A percentile compares a stretch with the other conserved stretches of the same genome.
phyloP scores from a whole-genome alignment of 768 basidiomycete species.

The Cystobasidium onofrii region DNA sequence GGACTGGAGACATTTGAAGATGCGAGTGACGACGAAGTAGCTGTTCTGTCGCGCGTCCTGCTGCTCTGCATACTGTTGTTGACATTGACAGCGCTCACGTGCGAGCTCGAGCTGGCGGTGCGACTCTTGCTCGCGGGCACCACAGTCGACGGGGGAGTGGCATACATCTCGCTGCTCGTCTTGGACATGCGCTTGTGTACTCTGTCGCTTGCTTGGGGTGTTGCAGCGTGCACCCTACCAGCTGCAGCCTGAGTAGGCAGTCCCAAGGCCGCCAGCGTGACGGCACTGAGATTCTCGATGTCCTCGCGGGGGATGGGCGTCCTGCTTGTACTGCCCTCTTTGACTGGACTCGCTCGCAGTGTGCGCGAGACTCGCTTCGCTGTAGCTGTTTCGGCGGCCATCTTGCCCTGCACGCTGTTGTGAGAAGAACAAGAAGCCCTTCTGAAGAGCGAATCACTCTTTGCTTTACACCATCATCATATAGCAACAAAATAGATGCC shows the following conservation, averaged over 20 bases:
- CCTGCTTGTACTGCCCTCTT: neutral
- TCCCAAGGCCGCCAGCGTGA: neutral
- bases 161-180: constrained; percentile 7
- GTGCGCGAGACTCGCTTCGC: neutral
- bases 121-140: neutral
- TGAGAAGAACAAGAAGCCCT: neutral
- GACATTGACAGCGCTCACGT: neutral
- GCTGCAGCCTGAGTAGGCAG: neutral
- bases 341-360: neutral
- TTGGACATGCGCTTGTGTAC: neutral
- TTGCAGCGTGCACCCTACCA: neutral
- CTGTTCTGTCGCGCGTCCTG: neutral
- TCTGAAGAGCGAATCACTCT: neutral
- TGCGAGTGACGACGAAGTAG: neutral
- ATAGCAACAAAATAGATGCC: no score
- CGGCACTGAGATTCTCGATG: constrained; percentile 2
- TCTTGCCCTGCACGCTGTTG: neutral
- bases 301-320: neutral
- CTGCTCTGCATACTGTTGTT: neutral
- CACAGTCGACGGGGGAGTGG: neutral
- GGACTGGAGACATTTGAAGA: neutral
- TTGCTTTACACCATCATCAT: neutral
- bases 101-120: neutral
- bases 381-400: neutral
- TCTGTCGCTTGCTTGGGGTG: neutral